phyloP scores from a whole-genome alignment of 225 moss, liverwort and hornwort species.

The Antitrichia curtipendula region DNA sequence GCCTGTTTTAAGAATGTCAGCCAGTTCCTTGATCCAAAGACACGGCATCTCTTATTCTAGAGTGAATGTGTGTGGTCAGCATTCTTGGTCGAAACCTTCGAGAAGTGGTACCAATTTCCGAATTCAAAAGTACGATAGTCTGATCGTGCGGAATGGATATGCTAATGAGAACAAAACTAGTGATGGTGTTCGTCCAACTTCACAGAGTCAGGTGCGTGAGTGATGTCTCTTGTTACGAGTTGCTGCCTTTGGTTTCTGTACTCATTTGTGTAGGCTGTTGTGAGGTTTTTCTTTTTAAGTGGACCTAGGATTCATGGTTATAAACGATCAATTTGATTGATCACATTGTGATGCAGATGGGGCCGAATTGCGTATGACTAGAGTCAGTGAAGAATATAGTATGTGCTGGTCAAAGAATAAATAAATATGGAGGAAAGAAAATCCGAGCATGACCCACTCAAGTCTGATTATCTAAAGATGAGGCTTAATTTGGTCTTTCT shows the following conservation, averaged over 20 bases:
- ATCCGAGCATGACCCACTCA: not conserved
- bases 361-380: not conserved
- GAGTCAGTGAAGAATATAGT: not conserved
- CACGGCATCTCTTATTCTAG: not conserved
- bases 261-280: not conserved
- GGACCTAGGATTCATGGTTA: not conserved
- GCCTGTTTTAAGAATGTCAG: constrained; percentile 8
- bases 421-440: not conserved
- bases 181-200: not conserved
- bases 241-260: not conserved
- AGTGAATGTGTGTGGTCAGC: not conserved
- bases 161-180: constrained; percentile 1
- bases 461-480: not conserved
- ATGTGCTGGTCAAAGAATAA: not conserved
- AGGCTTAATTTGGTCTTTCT: not conserved
- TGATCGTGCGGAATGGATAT: not conserved
- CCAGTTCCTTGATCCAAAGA: not conserved
- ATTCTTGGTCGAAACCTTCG: not conserved
- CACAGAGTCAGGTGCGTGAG: constrained; percentile 6
- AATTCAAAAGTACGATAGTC: not conserved
- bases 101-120: not conserved
- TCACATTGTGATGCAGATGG: not conserved
- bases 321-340: not conserved
- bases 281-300: not conserved
- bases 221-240: not conserved